Conservation (phyloP, 441 rosid genomes). For the Aleurites moluccanus region DNA sequence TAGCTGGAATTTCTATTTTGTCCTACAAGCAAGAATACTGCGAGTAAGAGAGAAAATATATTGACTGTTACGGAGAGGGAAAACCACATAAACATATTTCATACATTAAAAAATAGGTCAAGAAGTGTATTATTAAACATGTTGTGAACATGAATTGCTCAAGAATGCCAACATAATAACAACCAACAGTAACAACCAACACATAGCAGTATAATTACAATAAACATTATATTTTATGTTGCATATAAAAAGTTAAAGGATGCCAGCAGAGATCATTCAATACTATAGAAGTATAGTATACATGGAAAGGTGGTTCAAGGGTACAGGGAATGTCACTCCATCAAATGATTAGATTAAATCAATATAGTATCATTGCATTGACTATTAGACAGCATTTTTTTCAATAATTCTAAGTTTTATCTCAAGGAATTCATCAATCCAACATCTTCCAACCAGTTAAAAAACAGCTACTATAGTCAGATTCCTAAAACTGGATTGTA, state of each 20-base stretch:
- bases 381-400: neutral
- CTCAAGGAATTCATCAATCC: neutral
- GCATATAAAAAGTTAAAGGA: neutral
- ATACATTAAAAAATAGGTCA: neutral
- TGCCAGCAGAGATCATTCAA: neutral
- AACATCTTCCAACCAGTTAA: neutral
- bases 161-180: neutral
- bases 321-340: neutral
- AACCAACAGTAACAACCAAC: neutral
- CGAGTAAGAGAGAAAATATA: neutral
- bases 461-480: neutral
- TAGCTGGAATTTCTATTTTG: conserved; percentile 15
- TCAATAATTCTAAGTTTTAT: neutral
- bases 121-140: neutral
- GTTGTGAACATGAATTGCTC: neutral
- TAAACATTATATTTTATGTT: neutral
- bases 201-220: neutral
- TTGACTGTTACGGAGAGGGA: neutral
- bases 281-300: neutral
- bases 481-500: neutral
- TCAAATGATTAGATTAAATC: neutral
- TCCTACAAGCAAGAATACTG: neutral
- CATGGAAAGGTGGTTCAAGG: neutral
- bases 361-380: neutral
- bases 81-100: neutral